Evolutionary conservation across 306 rosid species (phyloP).

Genomic region (Benincasa hispida): DNA sequence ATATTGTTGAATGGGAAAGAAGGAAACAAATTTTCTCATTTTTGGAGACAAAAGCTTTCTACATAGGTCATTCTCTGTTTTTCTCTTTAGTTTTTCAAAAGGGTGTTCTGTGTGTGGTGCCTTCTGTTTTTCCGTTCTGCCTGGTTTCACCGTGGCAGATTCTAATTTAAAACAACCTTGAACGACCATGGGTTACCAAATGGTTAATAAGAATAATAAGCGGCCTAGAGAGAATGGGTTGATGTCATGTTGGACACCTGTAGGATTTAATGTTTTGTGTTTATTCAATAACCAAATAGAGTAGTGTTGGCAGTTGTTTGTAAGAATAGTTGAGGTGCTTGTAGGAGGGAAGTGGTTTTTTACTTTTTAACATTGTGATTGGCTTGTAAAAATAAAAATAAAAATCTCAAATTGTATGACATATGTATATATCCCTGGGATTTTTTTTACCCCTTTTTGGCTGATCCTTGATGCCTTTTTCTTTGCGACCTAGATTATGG

Average conservation of each 20-base stretch:
- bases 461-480: neutral
- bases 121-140: neutral
- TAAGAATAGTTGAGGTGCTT: neutral
- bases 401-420: neutral
- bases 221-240: neutral
- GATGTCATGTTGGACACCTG: neutral
- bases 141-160: neutral
- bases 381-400: neutral
- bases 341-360: neutral
- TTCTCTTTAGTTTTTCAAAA: neutral
- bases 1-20: neutral
- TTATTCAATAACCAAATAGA: neutral
- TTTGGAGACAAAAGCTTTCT: neutral
- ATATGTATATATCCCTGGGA: neutral
- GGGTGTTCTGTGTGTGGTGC: neutral
- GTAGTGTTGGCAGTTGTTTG: neutral
- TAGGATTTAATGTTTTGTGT: neutral
- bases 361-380: neutral
- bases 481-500: neutral
- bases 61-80: neutral
- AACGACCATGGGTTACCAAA: neutral
- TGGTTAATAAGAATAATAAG: neutral
- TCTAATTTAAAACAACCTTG: neutral
- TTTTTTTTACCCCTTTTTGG: neutral
- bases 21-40: neutral